Evolutionary conservation across 2,329 filamentous ascomycete genomes (phyloP).

Genomic region (Claviceps pusilla): DNA sequence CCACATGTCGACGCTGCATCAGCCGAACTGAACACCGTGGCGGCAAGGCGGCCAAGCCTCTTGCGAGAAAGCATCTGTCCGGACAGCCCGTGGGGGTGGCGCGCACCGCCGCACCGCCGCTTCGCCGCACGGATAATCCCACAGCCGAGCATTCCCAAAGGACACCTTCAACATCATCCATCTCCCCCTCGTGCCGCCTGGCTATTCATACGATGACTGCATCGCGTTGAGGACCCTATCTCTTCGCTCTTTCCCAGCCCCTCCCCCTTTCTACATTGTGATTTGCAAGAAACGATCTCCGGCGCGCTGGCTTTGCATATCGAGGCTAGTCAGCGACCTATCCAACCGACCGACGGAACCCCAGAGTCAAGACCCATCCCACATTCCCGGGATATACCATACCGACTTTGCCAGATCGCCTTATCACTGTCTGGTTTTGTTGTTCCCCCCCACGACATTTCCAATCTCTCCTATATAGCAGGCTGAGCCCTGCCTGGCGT

Average conservation of each 20-base stretch:
- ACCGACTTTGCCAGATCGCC: not conserved
- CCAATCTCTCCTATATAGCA: slow-evolving; percentile 9
- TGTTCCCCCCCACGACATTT: not conserved
- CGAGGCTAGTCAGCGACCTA: too few relatives aligned
- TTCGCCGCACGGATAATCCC: slow-evolving; percentile 18
- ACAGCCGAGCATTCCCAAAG: slow-evolving; percentile 12
- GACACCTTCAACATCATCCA: slow-evolving; percentile 3
- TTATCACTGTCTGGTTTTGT: not conserved
- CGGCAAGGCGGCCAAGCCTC: slow-evolving; percentile 7
- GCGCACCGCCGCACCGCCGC: not conserved
- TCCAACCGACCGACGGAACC: not conserved
- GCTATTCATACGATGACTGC: not conserved
- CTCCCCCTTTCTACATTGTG: not conserved
- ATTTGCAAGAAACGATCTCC: not conserved
- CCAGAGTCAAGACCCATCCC: not conserved
- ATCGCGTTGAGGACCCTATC: not conserved
- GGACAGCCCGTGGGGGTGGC: not conserved
- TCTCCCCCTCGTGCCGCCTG: not conserved
- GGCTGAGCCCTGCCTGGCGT: slow-evolving; percentile 21
- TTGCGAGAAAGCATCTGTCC: not conserved
- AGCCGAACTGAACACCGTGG: slow-evolving; percentile 18
- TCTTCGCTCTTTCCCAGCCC: not conserved
- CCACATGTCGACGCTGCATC: not conserved
- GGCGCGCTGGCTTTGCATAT: not conserved
- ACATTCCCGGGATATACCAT: not conserved